Base-by-base conservation (phyloP, 257 asterid genomes). In the Echites panduratus region DNA sequence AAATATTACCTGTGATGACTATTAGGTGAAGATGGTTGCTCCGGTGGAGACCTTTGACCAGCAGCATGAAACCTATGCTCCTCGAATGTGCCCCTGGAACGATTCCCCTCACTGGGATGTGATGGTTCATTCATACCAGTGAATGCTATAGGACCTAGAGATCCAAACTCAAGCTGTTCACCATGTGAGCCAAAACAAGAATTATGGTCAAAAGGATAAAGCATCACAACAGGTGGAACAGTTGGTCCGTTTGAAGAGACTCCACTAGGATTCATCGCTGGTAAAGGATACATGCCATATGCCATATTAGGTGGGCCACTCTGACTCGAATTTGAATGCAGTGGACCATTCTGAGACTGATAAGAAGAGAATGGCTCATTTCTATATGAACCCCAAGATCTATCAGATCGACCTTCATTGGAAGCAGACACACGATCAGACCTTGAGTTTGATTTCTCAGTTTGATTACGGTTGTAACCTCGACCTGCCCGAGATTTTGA, bases 141-240 rank as follows among this genome's bases (percentile, higher is more conserved):
- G 70, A 87, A 85, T 38, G 88, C 96, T 50, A 84, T 83, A 13
- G 90, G 90, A 72, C 92, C 90, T 38, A 94, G 74, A 52, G 99
- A 85, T 68, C 97, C 97, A 78, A 94, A 91, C 83, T 94, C 99
- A 38, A 88, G 90, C 79, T 83, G 97, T 69, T 94, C 99, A 69
- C 84, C 82, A 68, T 81, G 92, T 75, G 85, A 77, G 70, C 84
- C 86, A 73, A 87, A 85, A 59, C 57, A 27, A 64, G 82, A 84
- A 79, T 80, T 82, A 45, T 88, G 87, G 45, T 89, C 97, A 78
- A 73, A 84, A n/a, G 97, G 98, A 84, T 90, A 90, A 56, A 90
- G 50, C 92, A 88, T 89, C 81, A 90, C 85, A 58, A 82, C 83
- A 35, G 95, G 96, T 47, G 87, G 79, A 68, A 14, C 82, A 52